Evolutionary conservation across 495 filamentous ascomycete genomes (phyloP).

Genomic region (Penicillium taxi): DNA sequence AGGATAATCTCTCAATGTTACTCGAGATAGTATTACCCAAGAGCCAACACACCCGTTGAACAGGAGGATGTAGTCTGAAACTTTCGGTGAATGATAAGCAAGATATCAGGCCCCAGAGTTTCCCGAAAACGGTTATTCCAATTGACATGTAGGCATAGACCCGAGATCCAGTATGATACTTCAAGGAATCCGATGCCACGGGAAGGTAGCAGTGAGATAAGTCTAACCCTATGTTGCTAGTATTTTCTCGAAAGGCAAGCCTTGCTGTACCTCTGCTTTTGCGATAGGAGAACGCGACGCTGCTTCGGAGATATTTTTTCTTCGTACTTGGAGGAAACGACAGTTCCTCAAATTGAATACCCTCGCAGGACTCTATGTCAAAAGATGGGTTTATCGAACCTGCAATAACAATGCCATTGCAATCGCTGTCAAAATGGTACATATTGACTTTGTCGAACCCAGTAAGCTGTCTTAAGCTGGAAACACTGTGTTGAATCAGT

Average conservation of each 20-base stretch:
- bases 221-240: constrained; percentile 55
- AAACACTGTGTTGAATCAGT: constrained; percentile 9
- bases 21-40: constrained; percentile 71
- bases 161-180: constrained; percentile 66
- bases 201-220: constrained; percentile 74
- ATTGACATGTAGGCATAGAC: constrained; percentile 84
- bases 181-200: constrained; percentile 69
- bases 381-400: constrained; percentile 66
- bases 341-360: constrained; percentile 75
- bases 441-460: constrained; percentile 83
- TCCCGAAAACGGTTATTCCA: constrained; percentile 73
- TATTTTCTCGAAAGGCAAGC: constrained; percentile 68
- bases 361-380: constrained; percentile 69
- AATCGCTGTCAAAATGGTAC: constrained; percentile 73
- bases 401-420: constrained; percentile 74
- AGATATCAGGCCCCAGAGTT: constrained; percentile 78
- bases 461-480: constrained; percentile 61
- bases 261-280: constrained; percentile 36
- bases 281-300: constrained; percentile 21
- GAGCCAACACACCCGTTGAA: constrained; percentile 76
- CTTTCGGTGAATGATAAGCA: constrained; percentile 75
- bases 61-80: constrained; percentile 74
- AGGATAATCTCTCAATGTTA: constrained; percentile 80
- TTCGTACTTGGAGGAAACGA: constrained; percentile 69
- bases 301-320: constrained; percentile 58